Base-by-base conservation (phyloP, 2,329 filamentous ascomycete species). In the Calonectria fujianensis region DNA sequence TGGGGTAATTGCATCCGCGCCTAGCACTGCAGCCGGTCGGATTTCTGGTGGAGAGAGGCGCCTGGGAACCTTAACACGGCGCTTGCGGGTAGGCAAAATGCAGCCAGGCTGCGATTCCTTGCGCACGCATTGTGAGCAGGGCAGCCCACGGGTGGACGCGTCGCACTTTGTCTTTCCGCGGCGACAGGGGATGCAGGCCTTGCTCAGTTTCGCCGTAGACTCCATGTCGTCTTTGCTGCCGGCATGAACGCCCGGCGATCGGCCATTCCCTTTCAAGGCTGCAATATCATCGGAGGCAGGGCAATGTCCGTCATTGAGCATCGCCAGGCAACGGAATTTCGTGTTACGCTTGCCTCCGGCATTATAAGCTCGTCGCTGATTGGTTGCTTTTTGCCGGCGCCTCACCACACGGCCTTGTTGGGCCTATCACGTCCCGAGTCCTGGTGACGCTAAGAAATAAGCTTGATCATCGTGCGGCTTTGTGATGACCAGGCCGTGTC, bases 161-260 rank as follows among this genome's bases (percentile, higher is more conserved):
- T 57, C 52, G 27, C 52, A 57, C 31, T 32, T 57, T 18, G 31
- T 35, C 52, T 57, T 57, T n/a, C 52, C 29, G 29, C 52, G 29
- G 31, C 52, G 52, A n/a, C 52, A 57, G 52, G 52, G 52, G 16
- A 20, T 18, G 10, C 52, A 57, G 10, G 52, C 52, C 31, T 57
- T 57, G 31, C 52, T 24, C 45, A 48, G 45, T 48, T 48, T 48
- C n/a, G 45, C 45, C 18, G 45, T 4, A 18, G 45, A 24, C 24
- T 48, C 45, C 45, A 48, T 48, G 20, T 48, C 45, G 45, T 24
- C 45, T 48, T 48, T 48, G 20, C 45, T 24, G 9, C 9, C n/a
- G 9, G 45, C n/a, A 48, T 48, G 45, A 48, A 48, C 20, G 45
- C 45, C n/a, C 7, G 20, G 45, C n/a, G 20, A n/a, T 48, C 45